phyloP scores from a whole-genome alignment of 2,329 filamentous ascomycete species.

The Hymenoscyphus repandus region DNA sequence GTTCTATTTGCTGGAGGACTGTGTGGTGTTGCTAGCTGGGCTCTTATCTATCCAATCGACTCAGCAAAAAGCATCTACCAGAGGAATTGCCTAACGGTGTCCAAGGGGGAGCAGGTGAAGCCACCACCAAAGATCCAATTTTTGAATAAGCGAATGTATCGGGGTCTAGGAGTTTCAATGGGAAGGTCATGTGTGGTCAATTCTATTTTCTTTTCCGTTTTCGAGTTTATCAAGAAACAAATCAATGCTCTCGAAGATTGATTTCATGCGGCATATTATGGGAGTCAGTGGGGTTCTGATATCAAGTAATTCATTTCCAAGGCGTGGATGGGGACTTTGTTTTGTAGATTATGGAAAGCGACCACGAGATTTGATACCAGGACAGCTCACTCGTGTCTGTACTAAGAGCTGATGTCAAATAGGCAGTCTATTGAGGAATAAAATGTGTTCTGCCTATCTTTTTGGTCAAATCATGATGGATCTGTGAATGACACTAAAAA shows the following conservation, averaged over 20 bases:
- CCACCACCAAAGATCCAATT: conserved; percentile 69
- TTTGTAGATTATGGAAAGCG: conserved; percentile 7
- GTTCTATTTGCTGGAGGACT: conserved; percentile 74
- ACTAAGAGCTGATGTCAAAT: conserved; percentile 3
- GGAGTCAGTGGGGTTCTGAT: conserved; percentile 9
- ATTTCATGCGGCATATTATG: conserved; percentile 4
- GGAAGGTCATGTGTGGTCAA: conserved; percentile 77
- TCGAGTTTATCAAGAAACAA: conserved; percentile 74
- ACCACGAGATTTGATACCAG: conserved; percentile 10
- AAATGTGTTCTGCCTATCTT: no score
- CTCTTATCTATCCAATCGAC: conserved; percentile 59
- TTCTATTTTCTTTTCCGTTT: conserved; percentile 84
- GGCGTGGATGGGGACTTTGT: conserved; percentile 4
- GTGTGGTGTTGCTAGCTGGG: conserved; percentile 81
- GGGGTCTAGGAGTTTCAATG: conserved; percentile 79
- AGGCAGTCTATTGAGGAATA: conserved; percentile 1
- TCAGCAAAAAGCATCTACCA: conserved; percentile 84
- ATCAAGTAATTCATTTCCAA: conserved; percentile 2
- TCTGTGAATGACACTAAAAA: no score
- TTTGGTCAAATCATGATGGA: no score
- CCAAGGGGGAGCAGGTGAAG: conserved; percentile 57
- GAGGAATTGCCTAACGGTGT: conserved; percentile 68
- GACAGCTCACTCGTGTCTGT: conserved; percentile 4
- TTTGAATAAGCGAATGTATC: conserved; percentile 74
- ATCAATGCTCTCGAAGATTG: conserved; percentile 31